These are phyloP conservation scores for Sclerotinia sclerotiorum DNA, from an alignment of 2,329 filamentous ascomycete genomes.

Conservation along the genomic window DNA sequence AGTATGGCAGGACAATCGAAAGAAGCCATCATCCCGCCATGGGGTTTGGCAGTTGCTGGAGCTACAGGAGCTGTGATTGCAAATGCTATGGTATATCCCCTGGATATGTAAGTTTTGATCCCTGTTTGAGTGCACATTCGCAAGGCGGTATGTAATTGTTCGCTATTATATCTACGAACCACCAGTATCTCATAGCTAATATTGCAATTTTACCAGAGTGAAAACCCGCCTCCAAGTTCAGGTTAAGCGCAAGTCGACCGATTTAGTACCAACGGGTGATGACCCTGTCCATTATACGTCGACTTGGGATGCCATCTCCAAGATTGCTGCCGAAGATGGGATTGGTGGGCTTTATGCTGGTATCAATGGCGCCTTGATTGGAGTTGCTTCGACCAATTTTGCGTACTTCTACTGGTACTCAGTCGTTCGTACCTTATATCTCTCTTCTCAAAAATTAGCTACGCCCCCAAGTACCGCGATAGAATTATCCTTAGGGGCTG, in stretches of 20 bases:
- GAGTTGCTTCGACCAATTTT: conserved; percentile 96
- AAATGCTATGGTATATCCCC: conserved; percentile 91
- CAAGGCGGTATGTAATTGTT: conserved; percentile 19
- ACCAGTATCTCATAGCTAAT: conserved; percentile 15
- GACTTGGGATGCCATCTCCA: conserved; percentile 82
- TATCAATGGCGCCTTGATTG: conserved; percentile 80
- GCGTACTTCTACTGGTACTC: conserved; percentile 99
- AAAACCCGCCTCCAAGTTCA: conserved; percentile 97
- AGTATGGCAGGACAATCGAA: conserved; percentile 40
- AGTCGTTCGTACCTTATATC: conserved; percentile 77
- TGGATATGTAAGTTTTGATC: conserved; percentile 76
- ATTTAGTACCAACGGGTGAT: conserved; percentile 45
- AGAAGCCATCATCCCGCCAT: conserved; percentile 66
- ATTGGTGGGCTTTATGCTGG: conserved; percentile 82
- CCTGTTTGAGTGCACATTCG: conserved; percentile 13
- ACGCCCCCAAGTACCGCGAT: conserved; percentile 73
- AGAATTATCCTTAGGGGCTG: conserved; percentile 81
- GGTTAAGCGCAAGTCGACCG: conserved; percentile 62
- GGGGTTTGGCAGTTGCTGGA: conserved; percentile 90
- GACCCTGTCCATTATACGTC: conserved; percentile 76
- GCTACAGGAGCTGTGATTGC: conserved; percentile 91
- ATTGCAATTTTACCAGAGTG: conserved; percentile 58
- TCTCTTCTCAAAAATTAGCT: conserved; percentile 56
- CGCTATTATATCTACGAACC: conserved; percentile 10
- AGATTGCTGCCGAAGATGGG: conserved; percentile 81